Base-by-base conservation (phyloP, 2,329 filamentous ascomycete genomes). In the Epichloe sp. region DNA sequence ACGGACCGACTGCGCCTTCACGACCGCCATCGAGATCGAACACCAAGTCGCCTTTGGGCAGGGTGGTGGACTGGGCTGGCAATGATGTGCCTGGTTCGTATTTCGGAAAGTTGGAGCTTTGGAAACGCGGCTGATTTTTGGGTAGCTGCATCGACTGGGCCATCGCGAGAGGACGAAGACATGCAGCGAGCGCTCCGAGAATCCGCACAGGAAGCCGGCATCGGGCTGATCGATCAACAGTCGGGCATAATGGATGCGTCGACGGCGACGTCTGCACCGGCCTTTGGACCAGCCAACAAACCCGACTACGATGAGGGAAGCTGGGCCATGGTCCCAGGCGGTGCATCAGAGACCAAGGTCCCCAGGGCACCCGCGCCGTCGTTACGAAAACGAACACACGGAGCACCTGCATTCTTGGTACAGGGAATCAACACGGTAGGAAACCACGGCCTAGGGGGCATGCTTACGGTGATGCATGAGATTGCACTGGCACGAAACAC, bases 21-120 rank as follows among this genome's bases (percentile, higher is more conserved):
- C 72, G 80, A 51, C 80, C 80, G n/a, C 80, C 80, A 1, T 83
- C 80, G 21, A 69, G 79, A 63, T 70, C 75, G 44, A 77, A 76
- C 53, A 74, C 74, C 55, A 72, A 71, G 58, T 82, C 80, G 36
- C 79, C 80, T 8, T 62, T 81, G 53, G 70, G 73, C 62, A 75
- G 67, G 57, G 65, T 77, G 55, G 65, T 72, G 56, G 73, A 79
- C 49, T 73, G 74, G 67, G 68, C 68, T 51, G 64, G 68, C 26
- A 63, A 65, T 49, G 65, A 70, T 49, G 63, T 65, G 55, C 62
- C 71, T 56, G 71, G 71, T 74, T n/a, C 12, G 42, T 23, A 31
- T 41, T 41, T 41, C 17, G 38, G n/a, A 19, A 17, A 10, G 41
- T 21, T 26, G 41, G 19, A 17, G 19, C 41, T 26, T 23, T 17